Evolutionary conservation across 2,329 filamentous ascomycete genomes (phyloP).

Genomic region (Daldinia eschscholtzii): DNA sequence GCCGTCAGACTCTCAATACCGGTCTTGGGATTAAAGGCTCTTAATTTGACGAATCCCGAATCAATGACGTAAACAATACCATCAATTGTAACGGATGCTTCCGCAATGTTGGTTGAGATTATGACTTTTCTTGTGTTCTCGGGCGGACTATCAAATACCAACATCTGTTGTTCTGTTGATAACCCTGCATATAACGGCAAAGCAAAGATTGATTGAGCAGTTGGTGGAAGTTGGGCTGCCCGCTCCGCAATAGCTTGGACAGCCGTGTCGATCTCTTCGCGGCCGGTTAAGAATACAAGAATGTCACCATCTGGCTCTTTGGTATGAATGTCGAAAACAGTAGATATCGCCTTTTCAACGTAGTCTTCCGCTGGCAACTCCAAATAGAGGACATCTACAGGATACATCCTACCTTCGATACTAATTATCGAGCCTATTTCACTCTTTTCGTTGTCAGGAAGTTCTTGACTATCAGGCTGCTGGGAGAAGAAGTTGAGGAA

Average conservation of each 20-base stretch:
- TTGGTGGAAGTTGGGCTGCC: slow-evolving; percentile 70
- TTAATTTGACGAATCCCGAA: slow-evolving; percentile 89
- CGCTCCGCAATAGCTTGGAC: slow-evolving; percentile 84
- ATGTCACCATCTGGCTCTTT: slow-evolving; percentile 88
- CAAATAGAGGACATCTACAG: slow-evolving; percentile 87
- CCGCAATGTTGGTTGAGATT: slow-evolving; percentile 94
- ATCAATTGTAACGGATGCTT: slow-evolving; percentile 94
- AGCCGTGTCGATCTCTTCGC: slow-evolving; percentile 89
- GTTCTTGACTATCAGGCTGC: slow-evolving; percentile 55
- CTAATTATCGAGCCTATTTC: slow-evolving; percentile 75
- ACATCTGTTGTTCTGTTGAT: slow-evolving; percentile 92
- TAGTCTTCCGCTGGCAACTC: slow-evolving; percentile 86
- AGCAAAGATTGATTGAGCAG: slow-evolving; percentile 71
- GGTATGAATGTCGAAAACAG: slow-evolving; percentile 88
- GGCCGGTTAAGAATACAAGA: slow-evolving; percentile 89
- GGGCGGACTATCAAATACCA: slow-evolving; percentile 87
- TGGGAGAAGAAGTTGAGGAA: slow-evolving; percentile 82
- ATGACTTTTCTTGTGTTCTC: slow-evolving; percentile 91
- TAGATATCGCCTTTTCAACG: slow-evolving; percentile 82
- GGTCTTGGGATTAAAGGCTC: slow-evolving; percentile 84
- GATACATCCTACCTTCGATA: slow-evolving; percentile 87
- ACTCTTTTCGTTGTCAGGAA: slow-evolving; percentile 45
- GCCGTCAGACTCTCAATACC: slow-evolving; percentile 90
- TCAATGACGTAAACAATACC: slow-evolving; percentile 94
- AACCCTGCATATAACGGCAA: slow-evolving; percentile 91